Evolutionary conservation across 2,329 filamentous ascomycete species (phyloP).

Genomic region (Colletotrichum sp.): DNA sequence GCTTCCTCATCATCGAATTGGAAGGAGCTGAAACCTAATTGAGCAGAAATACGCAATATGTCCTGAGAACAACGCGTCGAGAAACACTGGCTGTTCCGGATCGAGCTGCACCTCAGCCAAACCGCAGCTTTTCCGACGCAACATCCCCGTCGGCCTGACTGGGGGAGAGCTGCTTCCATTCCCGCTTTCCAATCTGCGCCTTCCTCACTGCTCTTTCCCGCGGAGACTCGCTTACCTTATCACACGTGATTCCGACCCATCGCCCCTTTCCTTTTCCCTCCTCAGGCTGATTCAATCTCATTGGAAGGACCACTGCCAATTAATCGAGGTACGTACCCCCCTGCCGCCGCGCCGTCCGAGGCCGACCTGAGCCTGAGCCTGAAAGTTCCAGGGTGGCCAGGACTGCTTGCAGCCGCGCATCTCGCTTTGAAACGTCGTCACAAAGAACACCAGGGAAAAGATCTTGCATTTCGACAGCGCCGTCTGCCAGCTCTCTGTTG

Average conservation of each 20-base stretch:
- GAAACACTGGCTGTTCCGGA: constrained; percentile 2
- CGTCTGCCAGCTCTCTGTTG: neutral
- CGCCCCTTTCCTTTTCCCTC: neutral
- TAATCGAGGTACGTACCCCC: constrained; percentile 14
- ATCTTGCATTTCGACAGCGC: neutral
- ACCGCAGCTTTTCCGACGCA: neutral
- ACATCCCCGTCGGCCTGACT: neutral
- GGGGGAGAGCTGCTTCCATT: neutral
- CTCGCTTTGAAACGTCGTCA: constrained; percentile 20
- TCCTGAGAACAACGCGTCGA: neutral
- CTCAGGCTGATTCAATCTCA: neutral
- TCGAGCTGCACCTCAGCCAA: neutral
- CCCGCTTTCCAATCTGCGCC: no score
- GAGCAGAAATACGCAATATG: neutral
- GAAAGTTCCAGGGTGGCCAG: constrained; percentile 22
- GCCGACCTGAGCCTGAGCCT: constrained; percentile 15
- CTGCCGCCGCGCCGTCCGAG: constrained; percentile 12
- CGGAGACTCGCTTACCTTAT: no score
- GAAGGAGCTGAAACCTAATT: neutral
- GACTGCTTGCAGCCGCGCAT: neutral
- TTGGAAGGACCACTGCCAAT: neutral
- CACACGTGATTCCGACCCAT: neutral
- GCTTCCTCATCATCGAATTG: no score
- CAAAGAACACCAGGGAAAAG: constrained; percentile 4
- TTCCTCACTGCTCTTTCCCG: neutral